Base-by-base conservation (phyloP, 345 rosid species). In the Barbarea vulgaris region DNA sequence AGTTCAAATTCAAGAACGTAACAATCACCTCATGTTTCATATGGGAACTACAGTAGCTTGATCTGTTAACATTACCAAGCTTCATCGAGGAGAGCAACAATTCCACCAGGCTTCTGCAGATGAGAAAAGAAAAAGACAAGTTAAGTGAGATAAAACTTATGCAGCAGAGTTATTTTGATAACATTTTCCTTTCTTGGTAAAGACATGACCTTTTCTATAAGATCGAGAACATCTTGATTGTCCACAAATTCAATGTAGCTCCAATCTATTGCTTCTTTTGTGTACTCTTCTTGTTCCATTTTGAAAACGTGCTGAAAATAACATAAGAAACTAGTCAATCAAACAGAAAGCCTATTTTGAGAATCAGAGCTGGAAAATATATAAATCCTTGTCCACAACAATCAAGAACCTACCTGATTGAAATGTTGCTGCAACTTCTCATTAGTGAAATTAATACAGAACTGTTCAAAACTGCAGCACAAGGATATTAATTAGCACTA, bases 281-380 rank as follows among this genome's bases (percentile, higher is more conserved):
- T 91, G 80, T 93, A 93, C 80, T 93, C 97, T 83, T 93, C 97
- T 79, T 93, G 98, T 77, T 93, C 98, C 98, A 91, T 93, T 87
- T 93, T 93, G 83, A 93, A 93, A 70, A 93, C 98, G 14, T 93
- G 98, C 97, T 93, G 96, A 70, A 67, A 46, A 65, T 67, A 67
- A 42, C 12, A 51, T 42, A 60, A 50, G 9, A 76, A 69, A 34
- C 55, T 73, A 52, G 63, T 77, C 12, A 68, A 61, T 58, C 30
- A 42, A 42, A 14, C 36, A 48, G 53, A 58, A 33, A 27, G 31
- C 52, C 28, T 15, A 42, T 46, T 41, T 34, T 34, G 48, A 48
- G 31, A 52, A 80, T 28, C 42, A 42, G 24, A 52, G 54, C 14
- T 70, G 58, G 67, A 15, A 76, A 54, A 27, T 9, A 44, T n/a